Conservation (phyloP, 164 flowering plant species). For the Nymphaea colorata region DNA sequence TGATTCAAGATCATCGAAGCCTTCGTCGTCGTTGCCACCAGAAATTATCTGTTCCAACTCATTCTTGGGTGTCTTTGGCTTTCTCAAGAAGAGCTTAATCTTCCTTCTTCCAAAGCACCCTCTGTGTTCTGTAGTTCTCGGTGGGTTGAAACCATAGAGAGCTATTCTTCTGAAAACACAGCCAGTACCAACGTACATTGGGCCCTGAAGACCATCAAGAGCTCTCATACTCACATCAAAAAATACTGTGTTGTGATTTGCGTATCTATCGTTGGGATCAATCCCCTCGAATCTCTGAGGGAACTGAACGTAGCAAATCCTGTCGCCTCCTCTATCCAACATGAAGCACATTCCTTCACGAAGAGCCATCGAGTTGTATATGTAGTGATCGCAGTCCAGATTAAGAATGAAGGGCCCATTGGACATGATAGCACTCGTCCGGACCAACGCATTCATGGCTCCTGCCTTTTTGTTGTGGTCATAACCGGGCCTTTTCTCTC, state of each 20-base stretch:
- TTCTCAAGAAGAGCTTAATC: conserved; percentile 31
- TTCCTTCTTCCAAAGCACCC: conserved; percentile 74
- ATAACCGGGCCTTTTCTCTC: conserved; percentile 82
- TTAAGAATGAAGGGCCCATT: conserved; percentile 92
- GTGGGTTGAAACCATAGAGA: conserved; percentile 83
- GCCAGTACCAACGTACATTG: conserved; percentile 96
- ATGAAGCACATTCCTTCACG: conserved; percentile 97
- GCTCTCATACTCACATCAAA: conserved; percentile 89
- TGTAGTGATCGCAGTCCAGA: conserved; percentile 92
- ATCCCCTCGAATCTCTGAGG: conserved; percentile 96
- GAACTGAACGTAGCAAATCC: conserved; percentile 85
- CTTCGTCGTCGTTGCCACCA: conserved; percentile 3
- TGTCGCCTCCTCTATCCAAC: conserved; percentile 89
- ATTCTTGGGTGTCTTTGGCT: conserved; percentile 13
- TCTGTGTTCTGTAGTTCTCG: conserved; percentile 70
- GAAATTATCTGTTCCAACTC: not conserved
- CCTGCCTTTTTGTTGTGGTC: conserved; percentile 99
- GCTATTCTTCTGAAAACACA: conserved; percentile 84
- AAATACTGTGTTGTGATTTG: conserved; percentile 88
- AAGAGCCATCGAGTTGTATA: conserved; percentile 67
- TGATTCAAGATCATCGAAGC: conserved; percentile 41
- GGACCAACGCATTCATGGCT: conserved; percentile 88
- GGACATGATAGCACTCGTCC: conserved; percentile 84
- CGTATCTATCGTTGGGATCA: conserved; percentile 85
- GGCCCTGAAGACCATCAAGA: conserved; percentile 89